A percentile compares a stretch with the other conserved stretches of the same genome.
These are phyloP conservation scores for Ophiostoma ips DNA, from an alignment of 2,329 filamentous ascomycete genomes.

Conservation along the genomic window DNA sequence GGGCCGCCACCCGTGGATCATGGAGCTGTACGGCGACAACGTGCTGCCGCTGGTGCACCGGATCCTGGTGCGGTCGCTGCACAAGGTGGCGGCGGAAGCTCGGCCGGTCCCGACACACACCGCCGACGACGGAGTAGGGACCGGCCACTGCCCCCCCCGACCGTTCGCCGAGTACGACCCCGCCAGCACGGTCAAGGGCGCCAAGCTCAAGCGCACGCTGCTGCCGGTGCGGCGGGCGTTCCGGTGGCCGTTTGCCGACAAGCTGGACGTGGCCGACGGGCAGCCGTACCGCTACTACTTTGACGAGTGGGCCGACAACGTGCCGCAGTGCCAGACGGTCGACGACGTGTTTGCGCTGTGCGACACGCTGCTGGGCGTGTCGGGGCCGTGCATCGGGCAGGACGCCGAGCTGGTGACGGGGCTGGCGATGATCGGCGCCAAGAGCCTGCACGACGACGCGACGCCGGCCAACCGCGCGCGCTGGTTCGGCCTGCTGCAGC, in stretches of 20 bases:
- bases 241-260: conserved; percentile 75
- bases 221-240: conserved; percentile 52
- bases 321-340: conserved; percentile 79
- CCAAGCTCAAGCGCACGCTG: conserved; percentile 51
- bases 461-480: conserved; percentile 60
- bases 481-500: conserved; percentile 75
- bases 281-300: conserved; percentile 89
- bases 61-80: conserved; percentile 68
- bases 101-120: conserved; percentile 23
- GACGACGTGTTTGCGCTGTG: conserved; percentile 86
- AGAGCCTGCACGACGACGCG: conserved; percentile 55
- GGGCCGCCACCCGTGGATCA: conserved; percentile 83
- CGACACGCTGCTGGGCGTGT: conserved; percentile 67
- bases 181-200: conserved; percentile 32
- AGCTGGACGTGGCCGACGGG: conserved; percentile 58
- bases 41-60: conserved; percentile 70
- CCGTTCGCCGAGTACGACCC: conserved; percentile 44
- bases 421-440: conserved; percentile 69
- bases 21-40: conserved; percentile 63
- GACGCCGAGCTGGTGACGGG: conserved; percentile 68
- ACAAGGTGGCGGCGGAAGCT: conserved; percentile 49
- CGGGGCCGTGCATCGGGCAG: conserved; percentile 79
- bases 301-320: conserved; percentile 90
- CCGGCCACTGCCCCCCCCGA: conserved; percentile 27
- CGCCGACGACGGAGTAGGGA: neutral